These are phyloP conservation scores for Penicillium glabrum DNA, from an alignment of 2,329 filamentous ascomycete genomes.

Conservation along the genomic window DNA sequence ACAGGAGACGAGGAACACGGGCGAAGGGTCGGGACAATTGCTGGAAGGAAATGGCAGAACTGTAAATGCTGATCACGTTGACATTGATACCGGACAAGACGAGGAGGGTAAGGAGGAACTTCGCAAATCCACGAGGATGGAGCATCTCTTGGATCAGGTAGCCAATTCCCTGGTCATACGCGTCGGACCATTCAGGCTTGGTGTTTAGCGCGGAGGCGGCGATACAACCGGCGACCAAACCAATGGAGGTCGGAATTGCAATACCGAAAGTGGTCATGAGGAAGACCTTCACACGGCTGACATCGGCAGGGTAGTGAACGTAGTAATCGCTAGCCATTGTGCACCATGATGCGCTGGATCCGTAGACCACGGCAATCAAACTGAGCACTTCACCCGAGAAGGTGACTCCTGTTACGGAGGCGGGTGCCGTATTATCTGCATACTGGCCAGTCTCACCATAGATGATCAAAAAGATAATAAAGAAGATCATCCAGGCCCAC, in stretches of 20 bases:
- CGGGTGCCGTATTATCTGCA: conserved; percentile 41
- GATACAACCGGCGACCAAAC: conserved; percentile 18
- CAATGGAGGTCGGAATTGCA: conserved; percentile 23
- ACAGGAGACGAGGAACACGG: conserved; percentile 49
- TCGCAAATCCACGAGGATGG: conserved; percentile 26
- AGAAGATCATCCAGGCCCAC: conserved; percentile 33
- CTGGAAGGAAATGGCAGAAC: conserved; percentile 36
- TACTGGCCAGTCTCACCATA: conserved; percentile 47
- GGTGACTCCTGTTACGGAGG: conserved; percentile 31
- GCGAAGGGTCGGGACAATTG: conserved; percentile 45
- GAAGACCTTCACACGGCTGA: conserved; percentile 23
- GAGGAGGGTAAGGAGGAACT: conserved; percentile 38
- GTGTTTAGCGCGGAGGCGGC: conserved; percentile 18
- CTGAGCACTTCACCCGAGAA: conserved; percentile 29
- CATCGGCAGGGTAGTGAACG: conserved; percentile 25
- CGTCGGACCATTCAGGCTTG: conserved; percentile 16
- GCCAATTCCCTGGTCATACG: conserved; percentile 24
- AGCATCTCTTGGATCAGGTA: conserved; percentile 21
- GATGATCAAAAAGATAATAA: conserved; percentile 48
- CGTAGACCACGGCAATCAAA: conserved; percentile 44
- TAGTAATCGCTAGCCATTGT: conserved; percentile 27
- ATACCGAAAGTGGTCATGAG: conserved; percentile 24
- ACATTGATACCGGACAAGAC: conserved; percentile 38
- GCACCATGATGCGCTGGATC: conserved; percentile 23
- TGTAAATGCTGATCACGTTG: conserved; percentile 49